Conservation (phyloP, 768 basidiomycete genomes). For the Heimioporus sp. region DNA sequence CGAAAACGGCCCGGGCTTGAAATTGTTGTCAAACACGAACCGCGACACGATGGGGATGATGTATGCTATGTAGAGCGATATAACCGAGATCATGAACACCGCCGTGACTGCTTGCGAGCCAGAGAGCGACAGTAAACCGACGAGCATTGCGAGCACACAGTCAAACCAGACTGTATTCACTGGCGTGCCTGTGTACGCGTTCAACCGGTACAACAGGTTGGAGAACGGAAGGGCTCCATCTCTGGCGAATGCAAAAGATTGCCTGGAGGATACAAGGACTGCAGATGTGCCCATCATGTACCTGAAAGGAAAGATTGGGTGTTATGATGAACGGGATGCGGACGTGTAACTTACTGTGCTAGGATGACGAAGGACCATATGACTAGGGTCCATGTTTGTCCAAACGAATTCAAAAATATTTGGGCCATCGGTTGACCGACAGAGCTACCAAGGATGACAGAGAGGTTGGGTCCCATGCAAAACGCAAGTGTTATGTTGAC, state of each 20-base stretch:
- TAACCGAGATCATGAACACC: slow-evolving; percentile 48
- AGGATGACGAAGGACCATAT: slow-evolving; percentile 50
- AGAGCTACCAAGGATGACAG: slow-evolving; percentile 31
- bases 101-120: slow-evolving; percentile 54
- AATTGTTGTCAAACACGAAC: slow-evolving; percentile 43
- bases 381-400: slow-evolving; percentile 39
- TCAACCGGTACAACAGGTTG: slow-evolving; percentile 48
- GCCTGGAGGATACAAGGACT: slow-evolving; percentile 49
- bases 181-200: slow-evolving; percentile 49
- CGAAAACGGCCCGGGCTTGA: slow-evolving; percentile 45
- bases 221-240: slow-evolving; percentile 62
- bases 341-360: slow-evolving; percentile 33
- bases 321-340: background rate
- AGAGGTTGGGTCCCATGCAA: slow-evolving; percentile 52
- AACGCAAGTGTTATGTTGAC: slow-evolving; percentile 53
- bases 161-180: slow-evolving; percentile 59
- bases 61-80: slow-evolving; percentile 43
- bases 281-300: slow-evolving; percentile 43
- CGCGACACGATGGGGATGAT: slow-evolving; percentile 48
- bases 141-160: slow-evolving; percentile 37
- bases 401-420: slow-evolving; percentile 40
- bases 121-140: slow-evolving; percentile 53
- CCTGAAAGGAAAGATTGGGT: slow-evolving; percentile 13
- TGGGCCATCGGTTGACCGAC: slow-evolving; percentile 42
- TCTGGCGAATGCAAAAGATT: slow-evolving; percentile 54